Evolutionary conservation across 2,329 filamentous ascomycete species (phyloP).

Genomic region (Metarhizium humberi): DNA sequence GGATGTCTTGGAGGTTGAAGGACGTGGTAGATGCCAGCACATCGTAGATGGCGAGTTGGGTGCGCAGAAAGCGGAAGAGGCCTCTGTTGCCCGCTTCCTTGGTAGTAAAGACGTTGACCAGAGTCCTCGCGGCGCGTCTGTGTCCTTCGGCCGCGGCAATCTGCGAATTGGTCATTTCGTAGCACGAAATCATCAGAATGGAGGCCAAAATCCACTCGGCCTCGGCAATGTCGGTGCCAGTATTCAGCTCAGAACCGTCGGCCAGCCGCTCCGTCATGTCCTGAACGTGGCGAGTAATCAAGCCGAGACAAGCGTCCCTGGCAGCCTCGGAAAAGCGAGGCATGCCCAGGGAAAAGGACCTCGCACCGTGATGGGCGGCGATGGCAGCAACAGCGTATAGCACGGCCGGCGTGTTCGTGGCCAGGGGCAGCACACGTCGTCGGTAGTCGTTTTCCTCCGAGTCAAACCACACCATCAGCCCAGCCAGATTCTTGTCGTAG

Average conservation of each 20-base stretch:
- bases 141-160: conserved; percentile 18
- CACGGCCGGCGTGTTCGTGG: conserved; percentile 16
- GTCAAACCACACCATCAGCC: conserved; percentile 23
- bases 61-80: conserved; percentile 18
- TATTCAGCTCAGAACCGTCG: conserved; percentile 12
- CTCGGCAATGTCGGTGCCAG: conserved; percentile 14
- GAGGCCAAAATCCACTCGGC: conserved; percentile 21
- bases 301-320: conserved; percentile 16
- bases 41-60: conserved; percentile 19
- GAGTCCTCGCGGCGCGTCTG: conserved; percentile 17
- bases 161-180: conserved; percentile 19
- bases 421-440: conserved; percentile 16
- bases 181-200: conserved; percentile 20
- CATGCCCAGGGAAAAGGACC: conserved; percentile 11
- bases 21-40: conserved; percentile 18
- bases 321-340: conserved; percentile 16
- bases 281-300: conserved; percentile 14
- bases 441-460: conserved; percentile 20
- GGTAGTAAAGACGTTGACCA: conserved; percentile 18
- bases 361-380: conserved; percentile 18
- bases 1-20: conserved; percentile 14
- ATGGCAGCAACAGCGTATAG: conserved; percentile 19
- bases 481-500: conserved; percentile 19
- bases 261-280: conserved; percentile 16
- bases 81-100: conserved; percentile 10